Percentiles rank a stretch among this genome's conserved stretches.
phyloP scores from a whole-genome alignment of 2,329 filamentous ascomycete species.

The Alternaria gansuensis region DNA sequence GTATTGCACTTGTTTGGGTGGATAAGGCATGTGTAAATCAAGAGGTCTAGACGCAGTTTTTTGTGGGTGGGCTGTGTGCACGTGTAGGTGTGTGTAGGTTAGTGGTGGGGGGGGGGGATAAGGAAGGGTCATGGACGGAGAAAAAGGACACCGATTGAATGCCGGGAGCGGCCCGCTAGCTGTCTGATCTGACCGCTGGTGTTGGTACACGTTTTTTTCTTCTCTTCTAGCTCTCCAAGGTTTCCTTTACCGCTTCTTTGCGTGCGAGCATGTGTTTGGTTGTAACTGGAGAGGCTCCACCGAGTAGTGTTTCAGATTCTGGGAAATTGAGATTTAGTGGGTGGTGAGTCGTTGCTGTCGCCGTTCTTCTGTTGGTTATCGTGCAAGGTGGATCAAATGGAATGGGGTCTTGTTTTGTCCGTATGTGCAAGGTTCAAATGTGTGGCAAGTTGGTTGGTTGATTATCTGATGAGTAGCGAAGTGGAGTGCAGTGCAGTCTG shows the following conservation, averaged over 20 bases:
- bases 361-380: slow-evolving; percentile 1
- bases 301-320: slow-evolving; percentile 1
- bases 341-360: slow-evolving; percentile 1
- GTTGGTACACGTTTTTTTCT: slow-evolving; percentile 9
- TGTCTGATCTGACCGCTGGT: slow-evolving; percentile 4
- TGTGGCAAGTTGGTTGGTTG: not conserved
- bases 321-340: not conserved
- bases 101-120: not conserved
- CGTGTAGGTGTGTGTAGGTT: slow-evolving; percentile 6
- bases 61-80: slow-evolving; percentile 5
- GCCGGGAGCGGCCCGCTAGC: slow-evolving; percentile 10
- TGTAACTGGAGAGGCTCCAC: slow-evolving; percentile 3
- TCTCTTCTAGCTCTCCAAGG: not conserved
- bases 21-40: not conserved
- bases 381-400: not conserved
- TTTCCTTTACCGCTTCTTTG: slow-evolving; percentile 7
- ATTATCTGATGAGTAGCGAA: not conserved
- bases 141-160: slow-evolving; percentile 11
- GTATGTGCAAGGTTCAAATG: not conserved
- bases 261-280: slow-evolving; percentile 3
- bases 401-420: slow-evolving; percentile 2
- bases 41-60: slow-evolving; percentile 4
- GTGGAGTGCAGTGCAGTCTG: slow-evolving; percentile 1
- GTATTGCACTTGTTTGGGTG: not conserved
- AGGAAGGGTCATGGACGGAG: slow-evolving; percentile 3